Percentiles rank a stretch among this genome's conserved stretches.
Conservation (phyloP, 495 filamentous ascomycete species). For the Hypoxylon crocopeplum region DNA sequence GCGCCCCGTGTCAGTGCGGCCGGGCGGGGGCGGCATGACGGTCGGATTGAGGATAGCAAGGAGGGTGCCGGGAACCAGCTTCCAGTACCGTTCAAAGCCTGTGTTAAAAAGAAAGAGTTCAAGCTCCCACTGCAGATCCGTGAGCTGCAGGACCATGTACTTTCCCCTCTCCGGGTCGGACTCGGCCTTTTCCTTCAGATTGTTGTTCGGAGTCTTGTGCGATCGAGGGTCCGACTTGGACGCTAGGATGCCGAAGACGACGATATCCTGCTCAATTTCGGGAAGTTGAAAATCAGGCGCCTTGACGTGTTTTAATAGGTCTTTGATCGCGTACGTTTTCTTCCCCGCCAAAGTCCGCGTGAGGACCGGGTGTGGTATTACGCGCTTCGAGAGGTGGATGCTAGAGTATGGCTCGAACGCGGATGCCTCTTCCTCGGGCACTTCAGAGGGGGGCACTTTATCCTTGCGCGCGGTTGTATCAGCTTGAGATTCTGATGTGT, state of each 20-base stretch:
- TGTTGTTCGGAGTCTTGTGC: slow-evolving; percentile 63
- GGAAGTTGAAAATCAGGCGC: slow-evolving; percentile 85
- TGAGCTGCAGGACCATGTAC: slow-evolving; percentile 90
- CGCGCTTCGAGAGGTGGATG: slow-evolving; percentile 82
- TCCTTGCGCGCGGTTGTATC: slow-evolving; percentile 24
- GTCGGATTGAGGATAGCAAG: slow-evolving; percentile 93
- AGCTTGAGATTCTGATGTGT: slow-evolving; percentile 19
- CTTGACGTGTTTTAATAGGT: slow-evolving; percentile 81
- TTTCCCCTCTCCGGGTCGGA: slow-evolving; percentile 65
- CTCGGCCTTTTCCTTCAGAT: slow-evolving; percentile 36
- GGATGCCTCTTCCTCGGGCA: slow-evolving; percentile 47
- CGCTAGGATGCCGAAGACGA: slow-evolving; percentile 85
- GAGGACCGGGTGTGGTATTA: slow-evolving; percentile 82
- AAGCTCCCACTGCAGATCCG: slow-evolving; percentile 88
- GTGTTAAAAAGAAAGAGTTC: slow-evolving; percentile 92
- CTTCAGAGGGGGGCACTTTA: slow-evolving; percentile 36
- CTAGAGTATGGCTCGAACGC: slow-evolving; percentile 85
- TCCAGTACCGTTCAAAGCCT: slow-evolving; percentile 90
- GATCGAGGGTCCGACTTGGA: slow-evolving; percentile 81
- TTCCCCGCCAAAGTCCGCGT: slow-evolving; percentile 77
- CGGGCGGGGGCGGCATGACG: slow-evolving; percentile 82
- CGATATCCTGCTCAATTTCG: slow-evolving; percentile 82
- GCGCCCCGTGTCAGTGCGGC: slow-evolving; percentile 73
- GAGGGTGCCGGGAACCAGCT: slow-evolving; percentile 82
- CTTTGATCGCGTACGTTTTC: slow-evolving; percentile 77